phyloP scores from a whole-genome alignment of 441 rosid genomes.

The Aleurites moluccanus region DNA sequence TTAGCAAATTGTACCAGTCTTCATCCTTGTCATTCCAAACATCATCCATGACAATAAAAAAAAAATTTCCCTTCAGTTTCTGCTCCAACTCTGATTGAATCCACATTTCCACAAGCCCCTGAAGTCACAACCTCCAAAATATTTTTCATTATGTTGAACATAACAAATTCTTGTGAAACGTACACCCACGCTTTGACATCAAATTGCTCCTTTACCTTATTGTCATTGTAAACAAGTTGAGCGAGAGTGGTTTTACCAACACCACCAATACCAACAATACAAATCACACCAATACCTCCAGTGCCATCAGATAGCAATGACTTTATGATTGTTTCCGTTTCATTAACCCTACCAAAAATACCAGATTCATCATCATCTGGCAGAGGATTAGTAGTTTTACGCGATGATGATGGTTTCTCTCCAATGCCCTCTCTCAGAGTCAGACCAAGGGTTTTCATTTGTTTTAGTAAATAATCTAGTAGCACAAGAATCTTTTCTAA shows the following conservation, averaged over 20 bases:
- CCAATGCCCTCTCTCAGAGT: not conserved
- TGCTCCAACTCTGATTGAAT: not conserved
- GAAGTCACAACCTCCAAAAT: not conserved
- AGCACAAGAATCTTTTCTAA: no score
- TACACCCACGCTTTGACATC: constrained; percentile 5
- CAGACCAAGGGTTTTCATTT: not conserved
- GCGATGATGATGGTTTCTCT: not conserved
- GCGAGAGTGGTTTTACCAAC: constrained; percentile 16
- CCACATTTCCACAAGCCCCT: not conserved
- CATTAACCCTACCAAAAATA: no score
- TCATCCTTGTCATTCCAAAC: not conserved
- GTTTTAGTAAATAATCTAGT: not conserved
- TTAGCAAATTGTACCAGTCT: constrained; percentile 23
- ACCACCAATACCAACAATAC: constrained; percentile 9
- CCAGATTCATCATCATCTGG: no score
- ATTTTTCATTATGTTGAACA: constrained; percentile 3
- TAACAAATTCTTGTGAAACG: constrained; percentile 11
- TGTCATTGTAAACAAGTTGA: constrained; percentile 17
- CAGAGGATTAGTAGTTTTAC: not conserved
- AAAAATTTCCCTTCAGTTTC: not conserved
- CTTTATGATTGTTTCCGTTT: no score
- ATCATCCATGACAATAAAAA: constrained; percentile 9
- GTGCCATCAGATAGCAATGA: no score
- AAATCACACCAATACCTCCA: no score
- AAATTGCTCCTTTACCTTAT: not conserved